Base-by-base conservation (phyloP, 805 yeast species). In the Candida oleophila region DNA sequence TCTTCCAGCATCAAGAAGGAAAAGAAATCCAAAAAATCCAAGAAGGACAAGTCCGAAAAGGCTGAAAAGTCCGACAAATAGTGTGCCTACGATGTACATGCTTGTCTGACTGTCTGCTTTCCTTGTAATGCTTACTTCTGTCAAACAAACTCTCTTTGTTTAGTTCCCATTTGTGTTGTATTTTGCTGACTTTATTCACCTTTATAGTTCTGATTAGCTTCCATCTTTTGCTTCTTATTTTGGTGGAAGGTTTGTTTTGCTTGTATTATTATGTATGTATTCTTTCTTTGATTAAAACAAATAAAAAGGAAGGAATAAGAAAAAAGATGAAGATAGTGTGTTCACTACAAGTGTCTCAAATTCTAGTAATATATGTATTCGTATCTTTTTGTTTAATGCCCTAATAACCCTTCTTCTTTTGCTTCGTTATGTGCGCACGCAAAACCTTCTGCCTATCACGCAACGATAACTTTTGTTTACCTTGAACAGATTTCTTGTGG, bases 401-500 rank as follows among this genome's bases (percentile, higher is more conserved):
- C 50, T 66, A 83, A 62, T 73, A 76, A 44, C 91, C 90, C 74
- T 85, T 85, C 81, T 85, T 87, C 84, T 91, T 94, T 68, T 91
- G 98, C 65, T 88, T 89, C 38, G 80, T 82, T 50, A 90, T 81
- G 61, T 92, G 98, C 1, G 96, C 96, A 52, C 85, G 76, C 57
- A 94, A 70, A 16, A 87, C 82, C 65, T 83, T 87, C 66, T 91
- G 97, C 66, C 89, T 84, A 65, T 94, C 98, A 58, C 96, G 78
- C 57, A 94, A 74, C 47, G 97, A 88, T 78, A 86, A 76, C 71
- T 85, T 87, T 53, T 86, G 91, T 68, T 94, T 94, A 52, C 98
- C 98, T 68, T 88, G 96, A 35, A 94, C 98, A 43, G 88, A 83
- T 59, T 82, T 82, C 73, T 92, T 94, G 69, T 94, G 99, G 56